Conservation (phyloP, 2,329 filamentous ascomycete genomes). For the Fusarium haematococcum region DNA sequence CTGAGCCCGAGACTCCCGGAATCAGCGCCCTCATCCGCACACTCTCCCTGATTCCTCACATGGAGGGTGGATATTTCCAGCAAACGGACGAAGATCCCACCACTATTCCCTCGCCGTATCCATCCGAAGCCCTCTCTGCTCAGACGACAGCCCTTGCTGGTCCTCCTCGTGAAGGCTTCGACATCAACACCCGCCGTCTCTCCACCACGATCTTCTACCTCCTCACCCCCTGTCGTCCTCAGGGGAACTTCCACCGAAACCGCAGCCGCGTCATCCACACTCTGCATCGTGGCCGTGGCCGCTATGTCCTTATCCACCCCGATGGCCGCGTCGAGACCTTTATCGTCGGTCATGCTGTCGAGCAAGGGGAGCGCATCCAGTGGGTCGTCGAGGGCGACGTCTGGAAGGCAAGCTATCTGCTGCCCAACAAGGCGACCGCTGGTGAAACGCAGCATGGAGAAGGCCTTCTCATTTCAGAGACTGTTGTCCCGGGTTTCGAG, state of each 20-base stretch:
- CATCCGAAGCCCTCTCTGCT: slow-evolving; percentile 50
- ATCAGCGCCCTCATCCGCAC: slow-evolving; percentile 45
- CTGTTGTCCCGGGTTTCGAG: slow-evolving; percentile 76
- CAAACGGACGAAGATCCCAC: slow-evolving; percentile 69
- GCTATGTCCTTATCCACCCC: slow-evolving; percentile 73
- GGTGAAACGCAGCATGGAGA: slow-evolving; percentile 46
- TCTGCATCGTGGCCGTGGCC: slow-evolving; percentile 70
- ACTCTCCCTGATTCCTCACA: slow-evolving; percentile 65
- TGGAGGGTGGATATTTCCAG: slow-evolving; percentile 73
- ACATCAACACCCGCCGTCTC: slow-evolving; percentile 59
- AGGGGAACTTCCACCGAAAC: slow-evolving; percentile 74
- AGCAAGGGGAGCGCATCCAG: slow-evolving; percentile 70
- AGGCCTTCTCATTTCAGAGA: slow-evolving; percentile 75
- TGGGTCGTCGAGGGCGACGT: slow-evolving; percentile 78
- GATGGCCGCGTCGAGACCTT: slow-evolving; percentile 71
- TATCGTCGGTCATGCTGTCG: slow-evolving; percentile 69
- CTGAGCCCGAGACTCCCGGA: slow-evolving; percentile 27
- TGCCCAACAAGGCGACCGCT: slow-evolving; percentile 45
- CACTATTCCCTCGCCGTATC: slow-evolving; percentile 63
- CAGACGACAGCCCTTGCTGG: slow-evolving; percentile 49
- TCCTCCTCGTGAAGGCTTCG: slow-evolving; percentile 50
- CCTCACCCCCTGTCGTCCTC: slow-evolving; percentile 65
- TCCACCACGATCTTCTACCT: slow-evolving; percentile 75
- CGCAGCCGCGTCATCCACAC: slow-evolving; percentile 73
- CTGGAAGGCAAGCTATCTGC: slow-evolving; percentile 73